phyloP scores from a whole-genome alignment of 73 alveolate genomes.

The Paramecium sexaurelia region DNA sequence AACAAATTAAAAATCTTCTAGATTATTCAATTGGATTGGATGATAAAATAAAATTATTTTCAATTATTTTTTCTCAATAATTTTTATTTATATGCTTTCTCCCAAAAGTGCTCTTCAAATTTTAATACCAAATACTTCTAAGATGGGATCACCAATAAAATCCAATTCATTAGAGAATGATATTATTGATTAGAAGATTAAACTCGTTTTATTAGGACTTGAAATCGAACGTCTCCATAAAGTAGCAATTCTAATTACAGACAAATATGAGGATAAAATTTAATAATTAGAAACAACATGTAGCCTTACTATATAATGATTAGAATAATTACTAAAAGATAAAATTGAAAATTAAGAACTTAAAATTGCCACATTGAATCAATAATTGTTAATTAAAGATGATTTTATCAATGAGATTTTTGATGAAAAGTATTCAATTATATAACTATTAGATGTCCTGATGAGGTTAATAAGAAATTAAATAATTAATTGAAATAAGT shows the following conservation, averaged over 20 bases:
- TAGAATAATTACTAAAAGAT: slow-evolving; percentile 1
- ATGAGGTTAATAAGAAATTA: slow-evolving; percentile 4
- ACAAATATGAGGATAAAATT: neutral
- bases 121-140: neutral
- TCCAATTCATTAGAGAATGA: neutral
- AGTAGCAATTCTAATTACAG: neutral
- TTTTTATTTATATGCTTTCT: neutral
- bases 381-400: slow-evolving; percentile 3
- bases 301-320: neutral
- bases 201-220: neutral
- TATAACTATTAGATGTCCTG: neutral
- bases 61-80: neutral
- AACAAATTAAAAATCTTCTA: neutral
- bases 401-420: slow-evolving; percentile 18
- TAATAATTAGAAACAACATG: slow-evolving; percentile 17
- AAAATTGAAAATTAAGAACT: slow-evolving; percentile 1
- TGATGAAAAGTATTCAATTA: neutral
- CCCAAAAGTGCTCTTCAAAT: neutral
- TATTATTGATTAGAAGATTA: neutral
- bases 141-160: neutral
- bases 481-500: neutral
- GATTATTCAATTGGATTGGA: neutral
- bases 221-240: slow-evolving; percentile 3
- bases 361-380: neutral
- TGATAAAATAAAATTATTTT: neutral